Conservation (phyloP, 208 protist species). For the Acanthamoeba lenticulata region DNA sequence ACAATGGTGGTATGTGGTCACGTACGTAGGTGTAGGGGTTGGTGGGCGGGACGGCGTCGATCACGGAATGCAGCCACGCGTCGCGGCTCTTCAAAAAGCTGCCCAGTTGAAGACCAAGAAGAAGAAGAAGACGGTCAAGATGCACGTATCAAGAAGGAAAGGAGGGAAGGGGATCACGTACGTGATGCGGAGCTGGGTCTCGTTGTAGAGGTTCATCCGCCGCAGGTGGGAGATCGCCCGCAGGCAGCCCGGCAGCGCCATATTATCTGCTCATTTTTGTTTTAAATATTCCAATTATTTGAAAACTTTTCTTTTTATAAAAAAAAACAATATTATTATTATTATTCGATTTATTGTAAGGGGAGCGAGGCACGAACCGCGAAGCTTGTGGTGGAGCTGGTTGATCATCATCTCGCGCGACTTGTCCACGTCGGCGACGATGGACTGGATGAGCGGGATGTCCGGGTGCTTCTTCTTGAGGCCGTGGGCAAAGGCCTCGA, state of each 20-base stretch:
- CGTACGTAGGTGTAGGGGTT: conserved; percentile 38
- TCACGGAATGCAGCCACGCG: conserved; percentile 68
- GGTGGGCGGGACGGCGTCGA: neutral
- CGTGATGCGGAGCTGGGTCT: conserved; percentile 69
- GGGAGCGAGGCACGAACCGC: neutral
- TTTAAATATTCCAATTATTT: too few species aligned
- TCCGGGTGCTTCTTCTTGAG: conserved; percentile 44
- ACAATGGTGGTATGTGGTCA: too few species aligned
- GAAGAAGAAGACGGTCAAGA: neutral
- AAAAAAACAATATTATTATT: too few species aligned
- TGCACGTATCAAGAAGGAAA: neutral
- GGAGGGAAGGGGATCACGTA: neutral
- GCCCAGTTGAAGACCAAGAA: neutral
- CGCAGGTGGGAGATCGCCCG: conserved; percentile 66
- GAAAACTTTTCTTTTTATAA: too few species aligned
- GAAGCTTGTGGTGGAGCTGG: conserved; percentile 55
- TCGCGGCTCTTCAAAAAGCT: conserved; percentile 19
- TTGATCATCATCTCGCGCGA: conserved; percentile 66
- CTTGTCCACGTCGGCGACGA: conserved; percentile 46
- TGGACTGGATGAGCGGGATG: conserved; percentile 42
- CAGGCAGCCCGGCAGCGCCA: conserved; percentile 72
- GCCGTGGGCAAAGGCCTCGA: conserved; percentile 44
- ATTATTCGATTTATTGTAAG: too few species aligned
- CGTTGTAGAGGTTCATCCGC: conserved; percentile 64
- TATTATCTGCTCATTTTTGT: neutral